A percentile compares a stretch with the other conserved stretches of the same genome.
These are phyloP conservation scores for Phytopythium kandeliae DNA, from an alignment of 352 stramenopile genomes.

Conservation along the genomic window DNA sequence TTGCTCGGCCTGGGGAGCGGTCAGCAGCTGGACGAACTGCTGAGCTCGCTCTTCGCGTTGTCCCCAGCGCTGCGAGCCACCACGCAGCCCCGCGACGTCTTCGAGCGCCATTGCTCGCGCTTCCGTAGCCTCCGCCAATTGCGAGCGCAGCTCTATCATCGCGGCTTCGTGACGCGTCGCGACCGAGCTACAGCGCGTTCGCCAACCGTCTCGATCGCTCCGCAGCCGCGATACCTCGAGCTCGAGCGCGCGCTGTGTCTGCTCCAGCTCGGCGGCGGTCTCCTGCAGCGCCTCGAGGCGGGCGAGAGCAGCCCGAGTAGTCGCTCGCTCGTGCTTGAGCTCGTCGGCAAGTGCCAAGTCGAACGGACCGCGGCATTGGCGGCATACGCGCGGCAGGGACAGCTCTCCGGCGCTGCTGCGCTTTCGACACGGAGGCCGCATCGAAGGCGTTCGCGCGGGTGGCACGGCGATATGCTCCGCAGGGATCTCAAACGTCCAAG, in stretches of 20 bases:
- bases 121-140: not conserved
- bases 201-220: not conserved
- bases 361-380: constrained; percentile 19
- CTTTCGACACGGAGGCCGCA: not conserved
- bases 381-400: constrained; percentile 14
- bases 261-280: not conserved
- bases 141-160: not conserved
- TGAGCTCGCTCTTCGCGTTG: not conserved
- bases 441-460: not conserved
- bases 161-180: not conserved
- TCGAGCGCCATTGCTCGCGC: constrained; percentile 1
- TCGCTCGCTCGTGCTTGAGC: constrained; percentile 19
- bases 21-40: not conserved
- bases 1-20: not conserved
- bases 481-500: not conserved
- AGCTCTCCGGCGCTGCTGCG: not conserved
- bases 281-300: constrained; percentile 19
- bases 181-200: not conserved
- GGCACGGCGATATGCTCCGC: not conserved
- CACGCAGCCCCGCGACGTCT: not conserved
- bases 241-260: not conserved
- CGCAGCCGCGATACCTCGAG: not conserved
- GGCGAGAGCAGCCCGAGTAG: constrained; percentile 14
- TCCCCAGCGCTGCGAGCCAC: not conserved
- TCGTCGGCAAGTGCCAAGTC: constrained; percentile 30